phyloP scores from a whole-genome alignment of 768 basidiomycete species.

The Suillus bovinus region DNA sequence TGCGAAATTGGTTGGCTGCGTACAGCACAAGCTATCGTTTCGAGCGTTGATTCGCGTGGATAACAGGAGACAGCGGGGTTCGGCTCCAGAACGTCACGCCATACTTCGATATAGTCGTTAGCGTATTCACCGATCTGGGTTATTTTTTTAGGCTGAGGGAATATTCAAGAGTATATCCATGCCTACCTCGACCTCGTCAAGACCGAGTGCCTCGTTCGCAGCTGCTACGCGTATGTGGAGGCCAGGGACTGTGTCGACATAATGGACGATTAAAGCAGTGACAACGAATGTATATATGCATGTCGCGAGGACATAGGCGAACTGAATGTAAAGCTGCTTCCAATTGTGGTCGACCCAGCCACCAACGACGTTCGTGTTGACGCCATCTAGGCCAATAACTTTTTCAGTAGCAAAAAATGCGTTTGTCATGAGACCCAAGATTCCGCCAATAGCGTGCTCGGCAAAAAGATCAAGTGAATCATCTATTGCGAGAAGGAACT shows the following conservation, averaged over 20 bases:
- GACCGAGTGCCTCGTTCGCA: constrained; percentile 59
- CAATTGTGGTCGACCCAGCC: constrained; percentile 79
- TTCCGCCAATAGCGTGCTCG: constrained; percentile 87
- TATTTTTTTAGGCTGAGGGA: constrained; percentile 4
- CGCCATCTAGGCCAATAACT: constrained; percentile 69
- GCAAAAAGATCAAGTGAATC: constrained; percentile 93
- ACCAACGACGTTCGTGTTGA: constrained; percentile 51
- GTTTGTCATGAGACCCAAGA: constrained; percentile 73
- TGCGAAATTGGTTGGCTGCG: constrained; percentile 33
- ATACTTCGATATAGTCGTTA: constrained; percentile 67
- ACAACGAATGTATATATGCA: constrained; percentile 61
- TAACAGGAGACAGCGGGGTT: constrained; percentile 24
- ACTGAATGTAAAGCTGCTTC: constrained; percentile 81
- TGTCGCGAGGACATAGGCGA: constrained; percentile 60
- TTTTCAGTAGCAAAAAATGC: constrained; percentile 70
- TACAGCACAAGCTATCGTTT: constrained; percentile 15
- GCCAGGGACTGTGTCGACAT: constrained; percentile 59
- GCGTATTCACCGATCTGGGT: constrained; percentile 67
- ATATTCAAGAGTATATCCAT: background rate
- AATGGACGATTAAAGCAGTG: constrained; percentile 62
- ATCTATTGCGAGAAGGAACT: constrained; percentile 73
- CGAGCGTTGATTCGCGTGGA: constrained; percentile 11
- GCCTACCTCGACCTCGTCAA: constrained; percentile 72
- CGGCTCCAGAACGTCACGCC: constrained; percentile 63
- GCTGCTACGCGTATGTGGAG: constrained; percentile 52